Percentiles rank a stretch among this genome's conserved stretches.
phyloP scores from a whole-genome alignment of 345 rosid genomes.

The Mallotus nudiflorus region DNA sequence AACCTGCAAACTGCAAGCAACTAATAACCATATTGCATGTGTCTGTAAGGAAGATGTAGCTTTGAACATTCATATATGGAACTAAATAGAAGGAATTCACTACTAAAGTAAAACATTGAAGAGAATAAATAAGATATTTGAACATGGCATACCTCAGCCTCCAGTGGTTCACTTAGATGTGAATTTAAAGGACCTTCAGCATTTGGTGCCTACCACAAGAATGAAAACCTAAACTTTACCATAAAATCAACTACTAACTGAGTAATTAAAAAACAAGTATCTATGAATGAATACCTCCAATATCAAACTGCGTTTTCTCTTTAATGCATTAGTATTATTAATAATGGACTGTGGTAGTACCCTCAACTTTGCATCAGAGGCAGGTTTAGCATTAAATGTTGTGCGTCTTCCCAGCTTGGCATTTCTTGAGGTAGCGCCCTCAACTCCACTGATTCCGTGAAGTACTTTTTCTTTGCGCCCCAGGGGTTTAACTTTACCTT shows the following conservation, averaged over 20 bases:
- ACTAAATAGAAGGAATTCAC: background rate
- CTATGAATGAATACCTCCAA: slow-evolving; percentile 41
- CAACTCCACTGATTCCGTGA: slow-evolving; percentile 34
- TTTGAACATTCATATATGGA: background rate
- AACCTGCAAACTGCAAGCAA: background rate
- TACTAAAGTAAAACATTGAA: background rate
- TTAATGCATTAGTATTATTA: slow-evolving; percentile 27
- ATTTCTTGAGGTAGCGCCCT: slow-evolving; percentile 44
- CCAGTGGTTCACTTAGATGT: slow-evolving; percentile 33
- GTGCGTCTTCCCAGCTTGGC: slow-evolving; percentile 51
- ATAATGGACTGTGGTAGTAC: slow-evolving; percentile 36
- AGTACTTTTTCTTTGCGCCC: slow-evolving; percentile 45
- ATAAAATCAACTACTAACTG: slow-evolving; percentile 5
- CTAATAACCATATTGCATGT: background rate
- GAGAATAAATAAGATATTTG: background rate
- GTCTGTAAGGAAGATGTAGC: background rate
- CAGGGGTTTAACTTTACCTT: slow-evolving; percentile 41
- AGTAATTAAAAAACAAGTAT: background rate
- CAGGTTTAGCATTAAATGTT: slow-evolving; percentile 32
- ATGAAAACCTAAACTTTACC: slow-evolving; percentile 9
- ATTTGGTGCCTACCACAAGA: slow-evolving; percentile 47
- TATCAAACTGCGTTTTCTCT: slow-evolving; percentile 51
- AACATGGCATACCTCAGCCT: slow-evolving; percentile 48
- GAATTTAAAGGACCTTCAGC: slow-evolving; percentile 42
- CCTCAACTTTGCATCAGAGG: slow-evolving; percentile 44